Evolutionary conservation across 495 filamentous ascomycete genomes (phyloP), one percentile per base, ranked within the genome.

Genomic region (Tuber magnatum): DNA sequence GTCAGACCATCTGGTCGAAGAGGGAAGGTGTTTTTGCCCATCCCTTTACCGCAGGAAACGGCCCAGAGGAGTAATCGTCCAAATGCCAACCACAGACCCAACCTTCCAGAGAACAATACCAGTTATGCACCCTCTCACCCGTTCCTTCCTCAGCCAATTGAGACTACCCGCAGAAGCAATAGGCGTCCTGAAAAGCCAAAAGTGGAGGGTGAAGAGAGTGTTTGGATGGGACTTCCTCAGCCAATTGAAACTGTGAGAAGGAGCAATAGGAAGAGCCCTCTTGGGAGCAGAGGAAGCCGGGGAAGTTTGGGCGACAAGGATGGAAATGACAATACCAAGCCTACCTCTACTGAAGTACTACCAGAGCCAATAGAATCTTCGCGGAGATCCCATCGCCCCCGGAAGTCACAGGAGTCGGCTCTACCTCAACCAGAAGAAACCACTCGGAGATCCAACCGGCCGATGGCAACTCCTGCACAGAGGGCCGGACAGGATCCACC

Each of bases 21-120:
- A 24, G 80, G 78, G n/a, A 82, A 81, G 76, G 77, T 82, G 40
- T 81, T 80, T 68, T 81, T 80, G 72, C 80, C 80, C 8, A 69
- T 82, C 24, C 79, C 81, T 42, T 69, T 79, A 69, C 81, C 81
- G 1, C 74, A 79, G 24, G 81, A 83, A 76, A 81, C 79, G 68
- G 72, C 61, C n/a, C 69, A 69, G 14, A 72, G 77, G 20, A 81
- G 78, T 20, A 83, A 81, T 68, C 81, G 81, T 16, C 80, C 80
- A 20, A 76, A 81, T 65, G 75, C 75, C 42, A 79, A 69, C 51
- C 80, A 82, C 56, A 72, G 80, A n/a, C 80, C 80, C 4, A 79
- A 81, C 61, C 74, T 82, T 24, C 80, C 80, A 3, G 76, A 73
- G 40, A 73, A 71, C 6, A 70, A 80, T 24, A 75, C 74, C 8